Evolutionary conservation across 2,329 filamentous ascomycete species (phyloP).

Genomic region (Amauroascus niger): DNA sequence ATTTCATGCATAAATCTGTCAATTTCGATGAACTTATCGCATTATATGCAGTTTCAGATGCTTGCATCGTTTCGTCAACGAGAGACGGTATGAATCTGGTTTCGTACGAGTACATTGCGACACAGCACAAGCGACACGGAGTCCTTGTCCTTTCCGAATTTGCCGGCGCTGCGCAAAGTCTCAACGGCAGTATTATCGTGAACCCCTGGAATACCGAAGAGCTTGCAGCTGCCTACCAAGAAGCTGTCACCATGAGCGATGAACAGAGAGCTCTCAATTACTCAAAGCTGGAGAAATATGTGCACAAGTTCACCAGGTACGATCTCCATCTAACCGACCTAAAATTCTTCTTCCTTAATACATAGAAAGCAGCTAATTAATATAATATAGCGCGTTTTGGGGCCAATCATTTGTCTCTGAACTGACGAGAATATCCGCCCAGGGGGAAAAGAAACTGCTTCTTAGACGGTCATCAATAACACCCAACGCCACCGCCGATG

Average conservation of each 20-base stretch:
- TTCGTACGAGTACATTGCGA: slow-evolving; percentile 95
- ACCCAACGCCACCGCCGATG: background rate
- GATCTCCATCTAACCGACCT: slow-evolving; percentile 11
- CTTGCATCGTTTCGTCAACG: slow-evolving; percentile 87
- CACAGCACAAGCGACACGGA: slow-evolving; percentile 80
- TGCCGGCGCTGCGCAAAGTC: slow-evolving; percentile 84
- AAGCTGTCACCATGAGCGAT: slow-evolving; percentile 91
- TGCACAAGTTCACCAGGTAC: slow-evolving; percentile 88
- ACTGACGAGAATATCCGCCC: slow-evolving; percentile 52
- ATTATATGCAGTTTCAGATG: slow-evolving; percentile 83
- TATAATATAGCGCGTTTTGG: slow-evolving; percentile 66
- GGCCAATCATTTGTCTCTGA: slow-evolving; percentile 85
- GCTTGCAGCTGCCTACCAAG: slow-evolving; percentile 82
- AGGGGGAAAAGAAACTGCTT: slow-evolving; percentile 43
- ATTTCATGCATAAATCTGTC: slow-evolving; percentile 95
- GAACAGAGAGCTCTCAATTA: slow-evolving; percentile 82
- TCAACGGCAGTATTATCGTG: slow-evolving; percentile 87
- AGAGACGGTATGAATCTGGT: slow-evolving; percentile 98
- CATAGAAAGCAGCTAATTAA: background rate
- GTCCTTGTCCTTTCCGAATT: slow-evolving; percentile 95
- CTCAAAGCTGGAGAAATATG: slow-evolving; percentile 84
- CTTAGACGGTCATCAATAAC: slow-evolving; percentile 20
- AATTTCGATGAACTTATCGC: slow-evolving; percentile 90
- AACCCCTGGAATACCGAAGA: slow-evolving; percentile 99
- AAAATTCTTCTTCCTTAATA: background rate